A percentile compares a stretch with the other conserved stretches of the same genome.
Conservation (phyloP, 2,329 filamentous ascomycete species). For the Talaromyces piceae region DNA sequence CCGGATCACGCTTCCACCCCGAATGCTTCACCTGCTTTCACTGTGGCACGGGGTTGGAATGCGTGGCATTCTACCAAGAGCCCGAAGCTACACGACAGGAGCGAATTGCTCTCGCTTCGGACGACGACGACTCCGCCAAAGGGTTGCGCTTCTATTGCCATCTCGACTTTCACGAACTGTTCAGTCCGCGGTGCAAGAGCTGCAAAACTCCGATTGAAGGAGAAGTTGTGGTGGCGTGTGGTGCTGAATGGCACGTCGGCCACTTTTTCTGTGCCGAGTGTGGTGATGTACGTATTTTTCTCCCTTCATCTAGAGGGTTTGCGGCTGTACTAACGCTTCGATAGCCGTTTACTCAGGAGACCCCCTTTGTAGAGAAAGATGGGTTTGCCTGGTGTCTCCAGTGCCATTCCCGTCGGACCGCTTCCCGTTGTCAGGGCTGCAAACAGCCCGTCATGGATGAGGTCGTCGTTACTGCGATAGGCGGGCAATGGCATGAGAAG, state of each 20-base stretch:
- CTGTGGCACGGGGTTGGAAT: slow-evolving; percentile 82
- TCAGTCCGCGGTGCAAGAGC: slow-evolving; percentile 85
- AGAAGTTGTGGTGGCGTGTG: slow-evolving; percentile 87
- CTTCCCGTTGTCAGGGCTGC: slow-evolving; percentile 82
- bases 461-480: slow-evolving; percentile 80
- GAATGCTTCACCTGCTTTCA: slow-evolving; percentile 86
- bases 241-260: slow-evolving; percentile 91
- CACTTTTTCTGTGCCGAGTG: slow-evolving; percentile 99
- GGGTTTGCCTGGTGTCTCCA: slow-evolving; percentile 94
- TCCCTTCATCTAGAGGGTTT: background rate
- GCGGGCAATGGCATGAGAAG: slow-evolving; percentile 84
- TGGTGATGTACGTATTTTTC: slow-evolving; percentile 55
- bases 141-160: slow-evolving; percentile 88
- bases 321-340: background rate
- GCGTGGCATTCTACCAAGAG: slow-evolving; percentile 92
- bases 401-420: slow-evolving; percentile 87
- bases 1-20: slow-evolving; percentile 79
- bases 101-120: slow-evolving; percentile 58
- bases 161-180: slow-evolving; percentile 95
- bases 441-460: slow-evolving; percentile 78
- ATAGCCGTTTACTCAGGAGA: slow-evolving; percentile 51
- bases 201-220: slow-evolving; percentile 96
- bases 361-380: slow-evolving; percentile 93
- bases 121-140: slow-evolving; percentile 56
- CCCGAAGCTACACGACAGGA: slow-evolving; percentile 64